These are phyloP conservation scores for Arabidopsis suecica DNA, from an alignment of 345 rosid species.

Conservation along the genomic window DNA sequence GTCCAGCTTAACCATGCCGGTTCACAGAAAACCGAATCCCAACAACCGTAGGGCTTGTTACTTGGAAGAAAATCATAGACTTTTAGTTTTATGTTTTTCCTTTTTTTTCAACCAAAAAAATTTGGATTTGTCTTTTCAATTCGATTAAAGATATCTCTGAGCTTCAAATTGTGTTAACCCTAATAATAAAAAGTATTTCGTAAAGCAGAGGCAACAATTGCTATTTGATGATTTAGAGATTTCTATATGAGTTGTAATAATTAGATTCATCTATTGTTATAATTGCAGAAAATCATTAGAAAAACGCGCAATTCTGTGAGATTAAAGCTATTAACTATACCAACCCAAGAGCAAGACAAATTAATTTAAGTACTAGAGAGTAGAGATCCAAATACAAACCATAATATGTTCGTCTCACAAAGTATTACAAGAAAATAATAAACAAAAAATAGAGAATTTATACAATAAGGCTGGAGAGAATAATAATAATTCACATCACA, in stretches of 20 bases:
- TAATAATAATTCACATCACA: slow-evolving; percentile 26
- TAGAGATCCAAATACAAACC: background rate
- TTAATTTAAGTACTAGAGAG: background rate
- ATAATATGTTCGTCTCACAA: background rate
- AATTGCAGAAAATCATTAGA: background rate
- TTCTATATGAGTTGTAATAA: background rate
- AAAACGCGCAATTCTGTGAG: background rate
- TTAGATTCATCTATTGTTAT: background rate
- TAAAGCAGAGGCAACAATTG: background rate
- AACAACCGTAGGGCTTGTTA: slow-evolving; percentile 15
- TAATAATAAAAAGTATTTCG: background rate
- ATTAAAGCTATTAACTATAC: background rate
- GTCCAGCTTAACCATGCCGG: slow-evolving; percentile 2
- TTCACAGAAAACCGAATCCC: background rate
- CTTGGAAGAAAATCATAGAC: background rate
- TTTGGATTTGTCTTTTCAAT: background rate
- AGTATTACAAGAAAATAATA: slow-evolving; percentile 20
- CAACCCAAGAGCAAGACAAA: background rate
- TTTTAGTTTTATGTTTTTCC: background rate
- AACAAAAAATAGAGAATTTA: background rate
- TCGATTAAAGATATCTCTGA: background rate
- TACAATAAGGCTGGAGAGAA: slow-evolving; percentile 4
- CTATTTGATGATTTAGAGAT: background rate
- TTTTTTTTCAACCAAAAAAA: background rate
- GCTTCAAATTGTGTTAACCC: background rate